Evolutionary conservation across 176 grass and related monocot species (phyloP).

Genomic region (Cenchrus americanus): DNA sequence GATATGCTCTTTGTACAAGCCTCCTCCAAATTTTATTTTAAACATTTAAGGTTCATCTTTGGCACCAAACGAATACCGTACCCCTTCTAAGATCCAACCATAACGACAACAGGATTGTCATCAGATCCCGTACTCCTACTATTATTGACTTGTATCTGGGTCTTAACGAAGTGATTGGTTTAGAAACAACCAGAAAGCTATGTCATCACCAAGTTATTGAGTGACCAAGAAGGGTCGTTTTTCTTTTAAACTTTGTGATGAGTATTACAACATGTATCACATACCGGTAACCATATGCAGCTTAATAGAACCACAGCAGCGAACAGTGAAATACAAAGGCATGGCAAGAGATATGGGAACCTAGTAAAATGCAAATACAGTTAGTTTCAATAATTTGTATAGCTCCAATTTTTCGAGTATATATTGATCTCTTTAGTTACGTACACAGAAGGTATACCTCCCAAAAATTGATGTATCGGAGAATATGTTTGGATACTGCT

Average conservation of each 20-base stretch:
- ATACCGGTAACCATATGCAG: constrained; percentile 82
- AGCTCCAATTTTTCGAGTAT: background rate
- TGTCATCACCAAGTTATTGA: background rate
- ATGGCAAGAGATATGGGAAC: constrained; percentile 86
- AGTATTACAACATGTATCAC: constrained; percentile 26
- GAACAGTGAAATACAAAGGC: constrained; percentile 68
- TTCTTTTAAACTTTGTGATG: background rate
- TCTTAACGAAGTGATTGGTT: background rate
- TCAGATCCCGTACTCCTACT: background rate
- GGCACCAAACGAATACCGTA: background rate
- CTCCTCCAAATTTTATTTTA: background rate
- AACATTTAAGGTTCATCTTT: background rate
- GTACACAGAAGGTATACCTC: constrained; percentile 50
- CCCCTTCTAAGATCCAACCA: background rate
- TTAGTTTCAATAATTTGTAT: background rate
- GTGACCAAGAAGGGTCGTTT: background rate
- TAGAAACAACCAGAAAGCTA: background rate
- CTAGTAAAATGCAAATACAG: constrained; percentile 33
- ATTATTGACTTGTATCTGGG: background rate
- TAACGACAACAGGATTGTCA: background rate
- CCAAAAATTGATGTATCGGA: constrained; percentile 51
- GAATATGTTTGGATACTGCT: constrained; percentile 75
- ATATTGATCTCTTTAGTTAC: background rate
- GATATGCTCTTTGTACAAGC: background rate
- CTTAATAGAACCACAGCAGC: constrained; percentile 52